These are phyloP conservation scores for Ophiocordyceps unilateralis DNA, from an alignment of 2,329 filamentous ascomycete genomes.

Conservation along the genomic window DNA sequence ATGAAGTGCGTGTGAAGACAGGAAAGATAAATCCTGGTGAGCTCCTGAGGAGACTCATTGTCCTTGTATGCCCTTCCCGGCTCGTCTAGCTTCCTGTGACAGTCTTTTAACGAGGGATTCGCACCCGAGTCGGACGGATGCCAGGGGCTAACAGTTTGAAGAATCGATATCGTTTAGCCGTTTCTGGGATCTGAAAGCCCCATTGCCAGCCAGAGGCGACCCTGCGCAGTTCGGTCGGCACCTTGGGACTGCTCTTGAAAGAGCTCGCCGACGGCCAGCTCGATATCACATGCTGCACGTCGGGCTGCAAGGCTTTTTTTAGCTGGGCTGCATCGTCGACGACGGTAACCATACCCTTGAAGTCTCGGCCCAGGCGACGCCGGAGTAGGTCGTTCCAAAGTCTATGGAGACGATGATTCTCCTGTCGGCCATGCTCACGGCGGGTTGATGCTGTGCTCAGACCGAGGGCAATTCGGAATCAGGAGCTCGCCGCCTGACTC, in stretches of 20 bases:
- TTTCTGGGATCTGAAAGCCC: conserved; percentile 29
- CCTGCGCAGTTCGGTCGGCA: conserved; percentile 30
- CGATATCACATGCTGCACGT: conserved; percentile 23
- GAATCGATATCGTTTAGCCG: conserved; percentile 20
- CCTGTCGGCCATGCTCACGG: conserved; percentile 13
- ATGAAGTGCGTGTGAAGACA: conserved; percentile 31
- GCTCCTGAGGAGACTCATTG: conserved; percentile 16
- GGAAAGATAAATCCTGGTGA: conserved; percentile 25
- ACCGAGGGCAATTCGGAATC: too few relatives aligned
- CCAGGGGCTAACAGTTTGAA: conserved; percentile 29
- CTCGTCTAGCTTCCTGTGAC: conserved; percentile 18
- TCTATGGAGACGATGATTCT: conserved; percentile 35
- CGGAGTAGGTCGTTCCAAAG: conserved; percentile 39
- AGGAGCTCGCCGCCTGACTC: not conserved
- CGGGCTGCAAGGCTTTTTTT: conserved; percentile 13
- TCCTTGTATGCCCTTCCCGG: conserved; percentile 12
- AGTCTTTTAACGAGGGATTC: not conserved
- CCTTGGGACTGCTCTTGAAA: conserved; percentile 22
- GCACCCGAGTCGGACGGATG: not conserved
- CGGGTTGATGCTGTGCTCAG: too few relatives aligned
- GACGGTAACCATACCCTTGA: conserved; percentile 12
- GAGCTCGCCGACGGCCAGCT: conserved; percentile 23
- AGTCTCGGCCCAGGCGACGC: conserved; percentile 33
- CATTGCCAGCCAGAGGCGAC: conserved; percentile 24
- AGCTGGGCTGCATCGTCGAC: conserved; percentile 4